Percentiles rank a stretch among this genome's conserved stretches.
Conservation (phyloP, 176 grass and related monocot species). For the Oropetium thomaeum region DNA sequence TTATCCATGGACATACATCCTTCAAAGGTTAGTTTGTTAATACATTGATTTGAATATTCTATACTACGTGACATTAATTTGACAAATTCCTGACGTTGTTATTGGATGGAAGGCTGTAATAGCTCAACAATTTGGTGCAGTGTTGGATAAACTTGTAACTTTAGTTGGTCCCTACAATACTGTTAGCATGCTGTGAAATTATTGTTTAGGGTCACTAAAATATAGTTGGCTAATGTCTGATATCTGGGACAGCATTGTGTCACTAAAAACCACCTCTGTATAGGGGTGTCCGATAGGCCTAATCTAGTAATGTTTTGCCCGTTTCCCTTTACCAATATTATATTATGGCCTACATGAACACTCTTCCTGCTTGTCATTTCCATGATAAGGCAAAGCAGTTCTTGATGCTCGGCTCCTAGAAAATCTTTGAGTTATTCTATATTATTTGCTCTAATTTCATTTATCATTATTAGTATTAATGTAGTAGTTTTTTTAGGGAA, state of each 20-base stretch:
- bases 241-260: not conserved
- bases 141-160: not conserved
- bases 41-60: constrained; percentile 8
- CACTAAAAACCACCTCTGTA: not conserved
- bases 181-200: constrained; percentile 8
- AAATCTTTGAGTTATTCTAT: not conserved
- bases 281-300: not conserved
- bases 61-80: not conserved
- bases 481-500: constrained; percentile 10
- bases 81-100: not conserved
- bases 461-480: constrained; percentile 5
- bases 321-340: not conserved
- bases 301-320: not conserved
- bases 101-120: constrained; percentile 4
- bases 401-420: not conserved
- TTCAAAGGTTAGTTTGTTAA: constrained; percentile 65
- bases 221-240: not conserved
- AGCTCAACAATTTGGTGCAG: not conserved
- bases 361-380: not conserved
- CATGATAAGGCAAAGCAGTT: not conserved
- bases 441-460: not conserved
- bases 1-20: constrained; percentile 94
- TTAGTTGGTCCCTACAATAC: not conserved
- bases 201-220: not conserved
- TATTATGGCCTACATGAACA: not conserved